Evolutionary conservation across 2,329 filamentous ascomycete genomes (phyloP).

Genomic region (Xylaria sp.): DNA sequence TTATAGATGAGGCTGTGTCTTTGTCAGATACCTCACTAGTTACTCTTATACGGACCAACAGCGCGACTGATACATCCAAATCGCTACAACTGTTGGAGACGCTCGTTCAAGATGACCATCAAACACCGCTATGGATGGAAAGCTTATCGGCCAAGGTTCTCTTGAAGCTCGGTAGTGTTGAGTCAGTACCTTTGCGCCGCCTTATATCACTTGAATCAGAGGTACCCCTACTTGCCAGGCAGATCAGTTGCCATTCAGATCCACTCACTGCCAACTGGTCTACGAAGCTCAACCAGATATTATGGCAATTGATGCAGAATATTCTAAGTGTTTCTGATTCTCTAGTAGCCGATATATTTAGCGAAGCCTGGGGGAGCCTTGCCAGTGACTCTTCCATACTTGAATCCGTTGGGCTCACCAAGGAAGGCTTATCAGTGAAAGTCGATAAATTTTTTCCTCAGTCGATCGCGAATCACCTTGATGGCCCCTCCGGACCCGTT

Average conservation of each 20-base stretch:
- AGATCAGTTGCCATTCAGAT: constrained; percentile 62
- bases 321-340: constrained; percentile 56
- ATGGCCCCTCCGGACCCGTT: constrained; percentile 45
- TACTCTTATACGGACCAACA: constrained; percentile 58
- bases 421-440: constrained; percentile 45
- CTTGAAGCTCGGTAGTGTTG: constrained; percentile 63
- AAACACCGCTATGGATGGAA: constrained; percentile 53
- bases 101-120: constrained; percentile 51
- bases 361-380: constrained; percentile 42
- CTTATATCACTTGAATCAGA: constrained; percentile 73
- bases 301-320: constrained; percentile 59
- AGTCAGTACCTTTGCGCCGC: constrained; percentile 67
- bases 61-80: constrained; percentile 52
- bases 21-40: constrained; percentile 60
- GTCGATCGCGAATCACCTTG: constrained; percentile 40
- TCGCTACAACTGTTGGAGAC: constrained; percentile 61
- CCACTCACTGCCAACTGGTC: constrained; percentile 64
- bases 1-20: constrained; percentile 56
- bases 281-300: constrained; percentile 58
- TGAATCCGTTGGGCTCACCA: constrained; percentile 39
- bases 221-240: constrained; percentile 68
- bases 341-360: constrained; percentile 47
- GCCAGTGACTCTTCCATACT: constrained; percentile 29
- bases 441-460: constrained; percentile 42
- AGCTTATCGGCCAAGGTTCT: constrained; percentile 64